Conservation (phyloP, 805 yeast genomes). For the Wickerhamomyces xylosicus region DNA sequence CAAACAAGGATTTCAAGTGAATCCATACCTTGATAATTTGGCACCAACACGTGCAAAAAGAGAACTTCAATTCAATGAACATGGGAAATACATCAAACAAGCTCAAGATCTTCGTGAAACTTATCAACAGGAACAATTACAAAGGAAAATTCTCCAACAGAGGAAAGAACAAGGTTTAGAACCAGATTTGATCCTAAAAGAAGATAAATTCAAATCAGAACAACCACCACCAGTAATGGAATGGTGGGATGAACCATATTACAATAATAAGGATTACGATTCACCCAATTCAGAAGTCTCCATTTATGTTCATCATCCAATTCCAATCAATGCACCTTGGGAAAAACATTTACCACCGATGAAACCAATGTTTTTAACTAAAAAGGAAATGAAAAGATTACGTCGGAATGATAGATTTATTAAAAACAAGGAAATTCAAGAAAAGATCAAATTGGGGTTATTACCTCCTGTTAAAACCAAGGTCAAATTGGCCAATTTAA, state of each 20-base stretch:
- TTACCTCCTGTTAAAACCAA: conserved; percentile 88
- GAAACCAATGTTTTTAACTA: conserved; percentile 54
- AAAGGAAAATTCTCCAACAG: conserved; percentile 22
- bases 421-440: conserved; percentile 60
- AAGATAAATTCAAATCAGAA: conserved; percentile 36
- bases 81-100: conserved; percentile 50
- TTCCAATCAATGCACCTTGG: conserved; percentile 52
- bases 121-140: conserved; percentile 25
- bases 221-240: conserved; percentile 56
- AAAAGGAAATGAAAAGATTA: conserved; percentile 63
- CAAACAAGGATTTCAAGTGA: conserved; percentile 19
- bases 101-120: conserved; percentile 34
- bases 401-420: conserved; percentile 61
- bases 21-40: conserved; percentile 23
- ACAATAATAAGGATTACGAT: conserved; percentile 28
- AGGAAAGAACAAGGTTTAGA: conserved; percentile 30
- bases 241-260: conserved; percentile 80
- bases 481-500: conserved; percentile 72
- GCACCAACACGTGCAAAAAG: conserved; percentile 20
- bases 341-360: conserved; percentile 31
- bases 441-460: conserved; percentile 67
- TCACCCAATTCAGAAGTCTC: conserved; percentile 37
- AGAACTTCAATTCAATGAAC: conserved; percentile 41
- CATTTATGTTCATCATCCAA: conserved; percentile 76
- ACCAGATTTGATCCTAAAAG: conserved; percentile 46